Percentiles rank a stretch among this genome's conserved stretches.
phyloP scores from a whole-genome alignment of 2,329 filamentous ascomycete genomes.

The Metarhizium anisopliae region DNA sequence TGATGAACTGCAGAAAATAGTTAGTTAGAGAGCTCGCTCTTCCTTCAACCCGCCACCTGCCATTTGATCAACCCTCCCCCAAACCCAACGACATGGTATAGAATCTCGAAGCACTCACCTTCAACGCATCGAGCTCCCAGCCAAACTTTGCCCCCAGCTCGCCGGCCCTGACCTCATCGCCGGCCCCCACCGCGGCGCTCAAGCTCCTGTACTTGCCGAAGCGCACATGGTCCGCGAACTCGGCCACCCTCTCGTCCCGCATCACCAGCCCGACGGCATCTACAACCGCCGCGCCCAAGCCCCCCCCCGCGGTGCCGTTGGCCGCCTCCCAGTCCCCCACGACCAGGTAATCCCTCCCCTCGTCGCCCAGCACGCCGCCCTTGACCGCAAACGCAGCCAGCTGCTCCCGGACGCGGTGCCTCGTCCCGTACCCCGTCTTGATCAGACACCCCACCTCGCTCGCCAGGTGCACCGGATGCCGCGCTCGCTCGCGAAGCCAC shows the following conservation, averaged over 20 bases:
- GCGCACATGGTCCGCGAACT: constrained; percentile 21
- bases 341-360: constrained; percentile 35
- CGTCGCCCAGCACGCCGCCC: constrained; percentile 24
- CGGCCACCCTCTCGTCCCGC: constrained; percentile 19
- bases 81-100: neutral
- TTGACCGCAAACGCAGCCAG: constrained; percentile 31
- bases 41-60: neutral
- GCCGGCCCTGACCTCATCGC: constrained; percentile 27
- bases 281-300: constrained; percentile 26
- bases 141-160: constrained; percentile 30
- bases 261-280: constrained; percentile 31
- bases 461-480: constrained; percentile 33
- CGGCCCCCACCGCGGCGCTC: constrained; percentile 26
- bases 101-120: constrained; percentile 22
- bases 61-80: neutral
- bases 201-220: constrained; percentile 32
- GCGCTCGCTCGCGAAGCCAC: constrained; percentile 30
- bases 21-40: neutral
- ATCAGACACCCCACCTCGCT: constrained; percentile 41
- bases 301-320: constrained; percentile 19
- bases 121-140: constrained; percentile 42
- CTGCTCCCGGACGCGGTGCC: constrained; percentile 36
- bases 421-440: constrained; percentile 49
- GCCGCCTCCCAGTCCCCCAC: constrained; percentile 40
- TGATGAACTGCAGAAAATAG: constrained; percentile 36